These are phyloP conservation scores for Rhodotorula diobovata DNA, from an alignment of 768 basidiomycete genomes.

Conservation along the genomic window DNA sequence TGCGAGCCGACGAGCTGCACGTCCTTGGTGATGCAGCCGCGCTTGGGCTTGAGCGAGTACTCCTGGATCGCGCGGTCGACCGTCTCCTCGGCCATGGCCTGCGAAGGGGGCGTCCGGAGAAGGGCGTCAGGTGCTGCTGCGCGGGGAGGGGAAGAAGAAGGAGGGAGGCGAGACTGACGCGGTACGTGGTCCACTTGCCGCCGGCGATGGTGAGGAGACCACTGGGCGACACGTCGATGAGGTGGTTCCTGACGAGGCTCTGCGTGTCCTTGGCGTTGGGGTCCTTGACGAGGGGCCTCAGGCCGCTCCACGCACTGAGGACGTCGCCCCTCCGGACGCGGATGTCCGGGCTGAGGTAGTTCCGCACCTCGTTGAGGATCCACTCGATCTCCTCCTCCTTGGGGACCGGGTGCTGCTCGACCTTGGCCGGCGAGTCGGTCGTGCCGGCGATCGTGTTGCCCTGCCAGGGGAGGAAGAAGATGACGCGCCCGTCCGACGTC, in stretches of 20 bases:
- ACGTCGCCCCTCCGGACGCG: constrained; percentile 91
- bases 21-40: constrained; percentile 70
- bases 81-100: constrained; percentile 87
- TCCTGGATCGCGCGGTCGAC: constrained; percentile 78
- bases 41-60: constrained; percentile 60
- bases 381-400: constrained; percentile 92
- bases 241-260: constrained; percentile 84
- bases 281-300: constrained; percentile 83
- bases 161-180: too few relatives aligned
- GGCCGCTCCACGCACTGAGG: constrained; percentile 86
- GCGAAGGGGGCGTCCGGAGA: constrained; percentile 87
- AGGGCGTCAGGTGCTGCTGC: constrained; percentile 53
- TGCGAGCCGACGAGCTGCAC: constrained; percentile 85
- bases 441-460: constrained; percentile 96
- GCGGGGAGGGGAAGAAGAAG: background rate
- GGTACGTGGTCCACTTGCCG: constrained; percentile 44
- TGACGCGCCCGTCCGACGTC: constrained; percentile 92
- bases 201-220: constrained; percentile 92
- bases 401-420: constrained; percentile 70
- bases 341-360: constrained; percentile 86
- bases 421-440: constrained; percentile 69
- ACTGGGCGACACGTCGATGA: constrained; percentile 67
- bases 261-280: constrained; percentile 72
- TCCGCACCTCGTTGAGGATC: constrained; percentile 87
- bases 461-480: constrained; percentile 99